Evolutionary conservation across 1,284 basidiomycete genomes (phyloP).

Genomic region (Ustilago crameri): DNA sequence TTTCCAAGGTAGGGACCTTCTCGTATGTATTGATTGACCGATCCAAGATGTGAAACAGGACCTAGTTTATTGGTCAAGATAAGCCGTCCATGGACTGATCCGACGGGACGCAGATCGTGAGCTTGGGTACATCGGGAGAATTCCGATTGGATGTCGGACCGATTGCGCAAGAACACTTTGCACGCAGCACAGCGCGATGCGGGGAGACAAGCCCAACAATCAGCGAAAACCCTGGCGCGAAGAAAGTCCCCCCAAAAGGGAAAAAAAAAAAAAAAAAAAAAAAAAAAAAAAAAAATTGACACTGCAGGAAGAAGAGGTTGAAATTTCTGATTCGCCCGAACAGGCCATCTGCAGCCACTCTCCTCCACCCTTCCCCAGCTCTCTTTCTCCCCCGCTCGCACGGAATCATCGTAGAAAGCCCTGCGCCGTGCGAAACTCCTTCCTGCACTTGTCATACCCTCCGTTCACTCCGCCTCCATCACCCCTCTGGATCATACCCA

Average conservation of each 20-base stretch:
- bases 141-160: conserved; percentile 1
- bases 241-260: too few species aligned
- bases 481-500: conserved; percentile 11
- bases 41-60: too few species aligned
- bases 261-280: conserved; percentile 9
- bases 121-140: background rate
- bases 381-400: conserved; percentile 3
- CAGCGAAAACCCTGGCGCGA: too few species aligned
- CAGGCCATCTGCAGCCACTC: conserved; percentile 3
- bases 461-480: conserved; percentile 11
- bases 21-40: too few species aligned
- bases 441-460: background rate
- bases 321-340: conserved; percentile 7
- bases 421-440: too few species aligned
- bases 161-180: background rate
- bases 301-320: conserved; percentile 7
- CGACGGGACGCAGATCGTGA: too few species aligned
- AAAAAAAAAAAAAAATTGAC: conserved; percentile 11
- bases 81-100: too few species aligned
- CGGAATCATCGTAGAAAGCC: background rate
- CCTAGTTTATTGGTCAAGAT: too few species aligned
- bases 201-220: too few species aligned
- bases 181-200: background rate
- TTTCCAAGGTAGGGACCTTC: too few species aligned
- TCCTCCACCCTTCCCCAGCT: conserved; percentile 2